Evolutionary conservation across 345 rosid genomes (phyloP), one percentile per base, ranked within the genome.

Genomic region (Eucalyptus microcorys): DNA sequence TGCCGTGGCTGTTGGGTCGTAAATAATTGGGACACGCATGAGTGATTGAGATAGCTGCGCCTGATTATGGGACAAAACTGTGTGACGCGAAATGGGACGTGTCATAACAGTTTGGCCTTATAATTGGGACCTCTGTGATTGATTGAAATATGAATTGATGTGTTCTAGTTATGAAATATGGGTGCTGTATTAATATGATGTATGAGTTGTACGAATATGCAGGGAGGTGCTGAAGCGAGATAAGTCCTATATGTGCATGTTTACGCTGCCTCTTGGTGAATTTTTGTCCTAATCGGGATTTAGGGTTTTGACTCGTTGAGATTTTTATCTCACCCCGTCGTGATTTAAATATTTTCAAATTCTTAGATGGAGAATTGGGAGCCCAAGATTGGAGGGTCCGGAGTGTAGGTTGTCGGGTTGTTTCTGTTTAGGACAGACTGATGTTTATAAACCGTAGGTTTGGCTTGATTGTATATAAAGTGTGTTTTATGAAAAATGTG

Each of bases 11-110:
- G 1, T 50, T 50, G 1, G 2, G 22, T 50, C 1, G 1, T 50
- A 17, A 50, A 17, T 50, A 50, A 50, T 1, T 50, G 1, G 55
- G 9, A 50, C 22, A 50, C 1, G 55, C 22, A 50, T 50, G 55
- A 50, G 1, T 50, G 22, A 50, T 50, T 50, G 4, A 50, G 55
- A 50, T 50, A 50, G 22, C 0, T 0, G 0, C 0, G 0, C 22
- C 0, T 50, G 2, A 50, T 50, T 17, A 50, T 50, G 9, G 8
- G 0, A 17, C 0, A 50, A 50, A 50, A 50, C 0, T 50, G 8
- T 50, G 53, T 50, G 1, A 0, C 8, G 17, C 53, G 4, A 0
- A 50, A 3, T 16, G 53, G 0, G 8, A 50, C 22, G 0, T 16
- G 53, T 7, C 53, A 50, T 50, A 50, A 50, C 8, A 19, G 19